Conservation (phyloP, 495 filamentous ascomycete species). For the Terfezia claveryi region DNA sequence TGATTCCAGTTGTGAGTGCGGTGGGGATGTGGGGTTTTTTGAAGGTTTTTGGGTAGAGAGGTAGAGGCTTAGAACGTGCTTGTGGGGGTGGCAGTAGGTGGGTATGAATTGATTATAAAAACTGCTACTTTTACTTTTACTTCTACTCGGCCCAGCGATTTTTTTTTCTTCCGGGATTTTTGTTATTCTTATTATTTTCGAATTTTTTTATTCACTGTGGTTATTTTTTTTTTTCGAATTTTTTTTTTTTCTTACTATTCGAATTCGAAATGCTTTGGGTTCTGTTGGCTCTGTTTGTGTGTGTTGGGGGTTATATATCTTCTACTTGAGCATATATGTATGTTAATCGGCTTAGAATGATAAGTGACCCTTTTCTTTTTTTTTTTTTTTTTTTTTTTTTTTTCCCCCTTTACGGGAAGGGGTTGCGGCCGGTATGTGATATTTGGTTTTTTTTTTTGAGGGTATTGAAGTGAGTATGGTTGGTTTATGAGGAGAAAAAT, state of each 20-base stretch:
- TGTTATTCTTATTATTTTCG: slow-evolving; percentile 5
- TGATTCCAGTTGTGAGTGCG: slow-evolving; percentile 80
- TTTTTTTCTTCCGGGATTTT: slow-evolving; percentile 18
- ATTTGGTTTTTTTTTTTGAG: too few relatives aligned
- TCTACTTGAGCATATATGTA: too few relatives aligned
- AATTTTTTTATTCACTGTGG: slow-evolving; percentile 8
- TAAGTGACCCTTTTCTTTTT: too few relatives aligned
- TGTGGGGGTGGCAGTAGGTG: not conserved
- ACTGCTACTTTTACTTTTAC: not conserved
- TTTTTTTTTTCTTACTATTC: slow-evolving; percentile 10
- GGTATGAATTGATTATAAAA: slow-evolving; percentile 1
- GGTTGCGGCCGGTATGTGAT: too few relatives aligned
- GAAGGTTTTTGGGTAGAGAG: slow-evolving; percentile 55
- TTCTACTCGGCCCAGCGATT: slow-evolving; percentile 10
- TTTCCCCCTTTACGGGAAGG: too few relatives aligned
- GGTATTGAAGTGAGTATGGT: too few relatives aligned
- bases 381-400: too few relatives aligned
- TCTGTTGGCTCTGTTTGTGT: not conserved
- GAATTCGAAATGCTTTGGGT: slow-evolving; percentile 5
- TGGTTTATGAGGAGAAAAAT: too few relatives aligned
- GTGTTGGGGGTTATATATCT: too few relatives aligned
- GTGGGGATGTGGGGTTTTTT: slow-evolving; percentile 83
- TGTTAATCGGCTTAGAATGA: too few relatives aligned
- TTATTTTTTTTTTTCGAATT: slow-evolving; percentile 3
- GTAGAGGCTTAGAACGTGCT: not conserved